A percentile compares a stretch with the other conserved stretches of the same genome.
These are phyloP conservation scores for Trichoderma sp. DNA, from an alignment of 2,329 filamentous ascomycete genomes.

Conservation along the genomic window DNA sequence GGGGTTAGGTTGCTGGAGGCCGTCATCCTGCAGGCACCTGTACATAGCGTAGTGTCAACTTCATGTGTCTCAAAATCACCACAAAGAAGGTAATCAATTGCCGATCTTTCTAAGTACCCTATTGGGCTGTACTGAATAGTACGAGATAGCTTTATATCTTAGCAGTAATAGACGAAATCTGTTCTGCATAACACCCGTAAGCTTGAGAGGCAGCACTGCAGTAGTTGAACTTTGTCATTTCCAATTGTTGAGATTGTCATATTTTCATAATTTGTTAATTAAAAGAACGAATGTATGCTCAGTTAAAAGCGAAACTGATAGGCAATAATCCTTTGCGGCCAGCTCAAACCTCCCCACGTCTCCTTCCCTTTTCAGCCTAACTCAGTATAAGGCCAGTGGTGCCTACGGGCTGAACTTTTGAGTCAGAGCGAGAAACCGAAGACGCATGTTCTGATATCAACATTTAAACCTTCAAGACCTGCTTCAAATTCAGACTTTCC, in stretches of 20 bases:
- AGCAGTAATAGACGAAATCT: neutral
- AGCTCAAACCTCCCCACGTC: neutral
- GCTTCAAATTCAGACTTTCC: neutral
- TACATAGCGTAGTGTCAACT: too few relatives aligned
- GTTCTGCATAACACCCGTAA: neutral
- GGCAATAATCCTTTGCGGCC: neutral
- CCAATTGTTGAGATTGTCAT: neutral
- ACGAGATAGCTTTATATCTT: neutral
- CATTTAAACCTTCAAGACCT: neutral
- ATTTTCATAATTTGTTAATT: neutral
- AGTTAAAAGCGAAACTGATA: neutral
- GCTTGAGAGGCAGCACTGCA: neutral
- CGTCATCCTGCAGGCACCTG: neutral
- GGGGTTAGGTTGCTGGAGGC: neutral
- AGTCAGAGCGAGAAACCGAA: neutral
- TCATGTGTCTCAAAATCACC: too few relatives aligned
- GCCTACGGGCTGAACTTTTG: slow-evolving; percentile 6
- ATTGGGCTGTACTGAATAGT: neutral
- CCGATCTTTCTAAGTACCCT: neutral
- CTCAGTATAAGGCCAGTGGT: neutral
- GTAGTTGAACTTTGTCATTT: too few relatives aligned
- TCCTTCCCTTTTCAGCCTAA: neutral
- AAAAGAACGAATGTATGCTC: neutral
- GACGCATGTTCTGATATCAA: neutral
- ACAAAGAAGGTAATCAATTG: neutral